A percentile compares a stretch with the other conserved stretches of the same genome.
Conservation (phyloP, 345 rosid species). For the Camelina neglecta region DNA sequence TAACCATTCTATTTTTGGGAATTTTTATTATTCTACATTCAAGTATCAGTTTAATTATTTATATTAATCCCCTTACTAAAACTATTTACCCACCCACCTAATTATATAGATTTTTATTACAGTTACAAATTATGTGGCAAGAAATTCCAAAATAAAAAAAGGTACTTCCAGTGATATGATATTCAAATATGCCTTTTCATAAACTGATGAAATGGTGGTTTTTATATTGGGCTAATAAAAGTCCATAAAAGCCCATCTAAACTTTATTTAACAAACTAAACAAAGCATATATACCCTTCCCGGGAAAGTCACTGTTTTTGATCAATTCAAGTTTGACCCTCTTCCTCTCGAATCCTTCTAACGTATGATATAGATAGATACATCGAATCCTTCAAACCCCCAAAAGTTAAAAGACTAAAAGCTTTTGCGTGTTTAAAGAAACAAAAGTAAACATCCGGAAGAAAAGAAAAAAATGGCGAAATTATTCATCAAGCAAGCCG, state of each 20-base stretch:
- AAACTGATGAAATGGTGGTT: not conserved
- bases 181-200: not conserved
- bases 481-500: conserved; percentile 76
- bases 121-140: not conserved
- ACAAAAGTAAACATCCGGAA: not conserved
- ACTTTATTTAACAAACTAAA: no score
- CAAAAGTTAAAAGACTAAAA: not conserved
- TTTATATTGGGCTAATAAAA: not conserved
- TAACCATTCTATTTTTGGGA: conserved; percentile 6
- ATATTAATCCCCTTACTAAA: not conserved
- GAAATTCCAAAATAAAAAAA: not conserved
- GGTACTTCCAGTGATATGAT: not conserved
- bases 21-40: not conserved
- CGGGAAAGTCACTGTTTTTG: not conserved
- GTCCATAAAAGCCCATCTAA: not conserved
- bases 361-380: not conserved
- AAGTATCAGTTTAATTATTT: not conserved
- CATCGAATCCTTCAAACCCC: not conserved
- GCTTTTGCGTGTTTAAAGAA: conserved; percentile 1
- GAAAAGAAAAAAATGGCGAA: conserved; percentile 54
- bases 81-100: conserved; percentile 29
- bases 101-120: not conserved
- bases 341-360: not conserved
- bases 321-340: conserved; percentile 14
- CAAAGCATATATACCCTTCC: not conserved